These are phyloP conservation scores for Trichosanthes truncata DNA, from an alignment of 306 rosid species.

Conservation along the genomic window DNA sequence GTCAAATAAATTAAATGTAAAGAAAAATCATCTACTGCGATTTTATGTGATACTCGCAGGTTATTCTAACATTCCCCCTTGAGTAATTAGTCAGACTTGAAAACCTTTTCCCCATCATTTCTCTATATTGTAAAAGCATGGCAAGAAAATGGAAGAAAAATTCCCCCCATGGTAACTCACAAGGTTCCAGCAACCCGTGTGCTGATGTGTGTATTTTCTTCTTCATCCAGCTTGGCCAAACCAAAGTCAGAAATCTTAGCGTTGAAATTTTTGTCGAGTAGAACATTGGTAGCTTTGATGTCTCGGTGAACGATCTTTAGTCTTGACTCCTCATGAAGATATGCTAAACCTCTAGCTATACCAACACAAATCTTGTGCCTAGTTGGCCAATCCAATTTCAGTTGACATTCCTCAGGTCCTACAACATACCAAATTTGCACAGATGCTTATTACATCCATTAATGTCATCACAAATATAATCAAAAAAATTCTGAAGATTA, in stretches of 20 bases:
- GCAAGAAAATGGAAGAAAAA: background rate
- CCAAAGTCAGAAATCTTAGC: constrained; percentile 73
- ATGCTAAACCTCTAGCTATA: constrained; percentile 62
- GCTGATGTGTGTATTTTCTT: constrained; percentile 59
- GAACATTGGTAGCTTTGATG: constrained; percentile 34
- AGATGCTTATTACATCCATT: background rate
- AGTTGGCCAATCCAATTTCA: constrained; percentile 48
- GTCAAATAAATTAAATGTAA: background rate
- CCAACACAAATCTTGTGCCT: constrained; percentile 66
- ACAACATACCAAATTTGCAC: background rate
- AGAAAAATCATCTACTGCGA: background rate
- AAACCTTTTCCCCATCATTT: background rate
- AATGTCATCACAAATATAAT: background rate
- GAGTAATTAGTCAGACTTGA: background rate
- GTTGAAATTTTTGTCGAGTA: constrained; percentile 53
- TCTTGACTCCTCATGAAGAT: constrained; percentile 74
- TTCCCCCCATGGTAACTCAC: constrained; percentile 25
- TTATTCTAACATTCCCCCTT: background rate
- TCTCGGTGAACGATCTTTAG: constrained; percentile 51
- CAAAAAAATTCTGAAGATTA: background rate
- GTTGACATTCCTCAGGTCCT: constrained; percentile 5
- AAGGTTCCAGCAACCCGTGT: constrained; percentile 59
- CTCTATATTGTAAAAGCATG: background rate
- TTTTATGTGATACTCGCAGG: background rate
- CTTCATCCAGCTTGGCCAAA: constrained; percentile 48